phyloP scores from a whole-genome alignment of 2,329 filamentous ascomycete species.

The Fusarium liriodendri region DNA sequence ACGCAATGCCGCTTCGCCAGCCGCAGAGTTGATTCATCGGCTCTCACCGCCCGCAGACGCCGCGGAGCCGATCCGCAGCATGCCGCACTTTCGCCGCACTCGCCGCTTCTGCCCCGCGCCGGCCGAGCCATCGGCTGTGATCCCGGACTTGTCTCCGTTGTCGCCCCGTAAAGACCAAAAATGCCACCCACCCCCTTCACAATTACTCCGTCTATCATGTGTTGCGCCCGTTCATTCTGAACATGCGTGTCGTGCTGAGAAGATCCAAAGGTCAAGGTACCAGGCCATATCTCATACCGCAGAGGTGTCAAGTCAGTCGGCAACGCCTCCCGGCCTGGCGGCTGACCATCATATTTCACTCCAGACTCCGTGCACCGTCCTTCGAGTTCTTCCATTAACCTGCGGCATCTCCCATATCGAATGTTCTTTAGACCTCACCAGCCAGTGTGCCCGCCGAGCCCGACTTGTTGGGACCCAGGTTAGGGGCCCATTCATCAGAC shows the following conservation, averaged over 20 bases:
- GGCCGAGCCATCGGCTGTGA: constrained; percentile 30
- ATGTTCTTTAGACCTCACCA: constrained; percentile 45
- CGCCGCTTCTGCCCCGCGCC: constrained; percentile 37
- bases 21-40: constrained; percentile 31
- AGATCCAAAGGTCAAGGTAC: constrained; percentile 1
- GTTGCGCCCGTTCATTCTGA: constrained; percentile 15
- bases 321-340: constrained; percentile 16
- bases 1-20: constrained; percentile 39
- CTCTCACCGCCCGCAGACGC: constrained; percentile 24
- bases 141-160: constrained; percentile 29
- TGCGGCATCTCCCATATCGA: constrained; percentile 16
- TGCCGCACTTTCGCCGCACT: constrained; percentile 44
- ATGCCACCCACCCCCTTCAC: constrained; percentile 2
- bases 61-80: constrained; percentile 18
- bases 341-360: constrained; percentile 9
- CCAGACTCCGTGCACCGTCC: constrained; percentile 3
- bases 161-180: constrained; percentile 11
- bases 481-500: constrained; percentile 76
- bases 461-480: constrained; percentile 68
- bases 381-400: constrained; percentile 2
- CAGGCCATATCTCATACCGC: constrained; percentile 10
- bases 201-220: constrained; percentile 32
- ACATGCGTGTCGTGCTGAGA: constrained; percentile 19
- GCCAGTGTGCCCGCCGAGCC: constrained; percentile 52
- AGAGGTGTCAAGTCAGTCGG: constrained; percentile 3